Evolutionary conservation across 495 filamentous ascomycete species (phyloP), one percentile per base, ranked within the genome.

Genomic region (Parmelia sp.): DNA sequence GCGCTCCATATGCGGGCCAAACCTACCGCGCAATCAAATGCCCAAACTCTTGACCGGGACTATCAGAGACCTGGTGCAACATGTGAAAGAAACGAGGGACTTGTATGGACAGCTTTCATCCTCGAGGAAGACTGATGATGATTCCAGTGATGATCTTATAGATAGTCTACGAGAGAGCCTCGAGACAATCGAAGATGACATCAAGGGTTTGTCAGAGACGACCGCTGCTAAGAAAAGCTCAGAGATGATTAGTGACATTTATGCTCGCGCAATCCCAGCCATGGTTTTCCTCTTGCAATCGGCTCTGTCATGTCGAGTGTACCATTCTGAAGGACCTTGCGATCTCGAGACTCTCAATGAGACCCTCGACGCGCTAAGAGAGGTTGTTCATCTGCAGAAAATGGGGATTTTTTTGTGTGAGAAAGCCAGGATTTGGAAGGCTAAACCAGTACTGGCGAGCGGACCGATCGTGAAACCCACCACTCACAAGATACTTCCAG

Each of bases 171-270:
- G n/a, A n/a, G n/a, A n/a, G n/a, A 27, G 39, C 21, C 53, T 67
- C 2, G 25, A 39, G 36, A 33, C 15, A 36, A 53, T 67, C 3
- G 62, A 64, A 53, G 44, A 51, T 37, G 33, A n/a, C 8, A 55
- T 45, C 61, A 67, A 31, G 31, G 19, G n/a, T 4, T 14, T 56
- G 37, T 47, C 57, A 10, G 49, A 64, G 40, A 25, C 36, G 49
- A 25, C 29, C 4, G 37, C 58, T 39, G 27, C 17, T 19, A 47
- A 1, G 0, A 57, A 64, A 49, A 44, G 31, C n/a, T 25, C 61
- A 10, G 31, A 61, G 37, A 47, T 68, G 23, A 37, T 69, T 8
- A 60, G 55, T 10, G 69, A 71, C 35, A 61, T 69, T n/a, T 69
- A 69, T 57, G 60, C 62, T 39, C 49, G 59, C 3, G 67, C 58